phyloP scores from a whole-genome alignment of 2,329 filamentous ascomycete genomes.

The Sarocladium oryzae region DNA sequence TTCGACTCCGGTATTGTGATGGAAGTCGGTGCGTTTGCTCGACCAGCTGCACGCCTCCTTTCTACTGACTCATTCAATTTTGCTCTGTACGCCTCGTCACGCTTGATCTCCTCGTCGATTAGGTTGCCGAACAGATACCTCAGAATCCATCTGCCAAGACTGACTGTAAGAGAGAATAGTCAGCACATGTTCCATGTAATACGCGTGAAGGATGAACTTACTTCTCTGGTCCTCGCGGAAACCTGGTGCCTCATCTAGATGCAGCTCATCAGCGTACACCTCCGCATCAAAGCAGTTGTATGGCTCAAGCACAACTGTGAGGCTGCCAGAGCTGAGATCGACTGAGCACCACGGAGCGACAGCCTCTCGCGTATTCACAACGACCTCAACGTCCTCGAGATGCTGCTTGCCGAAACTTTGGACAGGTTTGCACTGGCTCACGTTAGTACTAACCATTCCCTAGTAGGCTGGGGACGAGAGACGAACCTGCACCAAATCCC shows the following conservation, averaged over 20 bases:
- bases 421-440: conserved; percentile 68
- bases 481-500: conserved; percentile 83
- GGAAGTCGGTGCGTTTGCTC: conserved; percentile 52
- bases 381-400: conserved; percentile 81
- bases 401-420: conserved; percentile 91
- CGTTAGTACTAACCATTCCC: background rate
- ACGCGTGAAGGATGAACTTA: conserved; percentile 36
- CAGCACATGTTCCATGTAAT: conserved; percentile 17
- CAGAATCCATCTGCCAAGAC: conserved; percentile 93
- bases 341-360: conserved; percentile 96
- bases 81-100: conserved; percentile 69
- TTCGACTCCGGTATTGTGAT: conserved; percentile 39
- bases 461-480: background rate
- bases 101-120: conserved; percentile 81
- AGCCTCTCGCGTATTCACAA: conserved; percentile 81
- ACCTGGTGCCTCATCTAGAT: conserved; percentile 64
- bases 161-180: conserved; percentile 52
- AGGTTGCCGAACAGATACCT: conserved; percentile 85
- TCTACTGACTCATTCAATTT: conserved; percentile 58
- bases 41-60: conserved; percentile 48
- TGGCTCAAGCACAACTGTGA: conserved; percentile 86
- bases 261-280: conserved; percentile 87
- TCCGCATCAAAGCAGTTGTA: conserved; percentile 98
- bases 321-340: conserved; percentile 83
- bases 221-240: conserved; percentile 92